phyloP scores from a whole-genome alignment of 352 stramenopile genomes.

The Aphanomyces stellatus region DNA sequence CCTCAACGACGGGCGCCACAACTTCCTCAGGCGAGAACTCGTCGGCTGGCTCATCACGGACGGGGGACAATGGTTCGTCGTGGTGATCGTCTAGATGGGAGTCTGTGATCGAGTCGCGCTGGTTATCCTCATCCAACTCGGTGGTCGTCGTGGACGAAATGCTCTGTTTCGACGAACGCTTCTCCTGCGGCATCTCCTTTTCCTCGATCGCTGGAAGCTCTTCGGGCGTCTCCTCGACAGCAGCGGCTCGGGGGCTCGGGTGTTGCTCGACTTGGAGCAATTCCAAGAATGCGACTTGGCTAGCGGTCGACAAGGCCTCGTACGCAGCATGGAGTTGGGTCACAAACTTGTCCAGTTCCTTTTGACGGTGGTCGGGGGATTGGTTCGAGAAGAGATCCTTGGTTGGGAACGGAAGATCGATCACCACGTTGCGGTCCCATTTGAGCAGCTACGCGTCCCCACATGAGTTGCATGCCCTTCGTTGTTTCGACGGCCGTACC shows the following conservation, averaged over 20 bases:
- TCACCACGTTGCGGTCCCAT: slow-evolving; percentile 2
- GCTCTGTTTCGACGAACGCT: slow-evolving; percentile 4
- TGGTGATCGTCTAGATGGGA: not conserved
- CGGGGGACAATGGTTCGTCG: not conserved
- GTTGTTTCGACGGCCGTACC: not conserved
- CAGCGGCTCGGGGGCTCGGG: not conserved
- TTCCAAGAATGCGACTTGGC: slow-evolving; percentile 6
- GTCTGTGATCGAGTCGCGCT: not conserved
- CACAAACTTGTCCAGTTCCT: slow-evolving; percentile 16
- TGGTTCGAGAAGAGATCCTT: slow-evolving; percentile 18
- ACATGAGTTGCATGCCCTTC: not conserved
- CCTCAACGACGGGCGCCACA: too few species aligned
- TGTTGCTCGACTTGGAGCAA: slow-evolving; percentile 6
- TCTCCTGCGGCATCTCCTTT: not conserved
- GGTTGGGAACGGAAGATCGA: slow-evolving; percentile 13
- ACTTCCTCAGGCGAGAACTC: too few species aligned
- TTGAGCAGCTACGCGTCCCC: not conserved
- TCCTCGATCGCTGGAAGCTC: not conserved
- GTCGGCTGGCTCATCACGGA: too few species aligned
- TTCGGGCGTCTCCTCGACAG: not conserved
- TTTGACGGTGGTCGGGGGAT: slow-evolving; percentile 5
- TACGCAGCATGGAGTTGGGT: slow-evolving; percentile 1
- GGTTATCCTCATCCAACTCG: slow-evolving; percentile 3
- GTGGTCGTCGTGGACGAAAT: not conserved
- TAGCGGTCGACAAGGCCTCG: not conserved